A percentile compares a stretch with the other conserved stretches of the same genome.
phyloP scores from a whole-genome alignment of 352 stramenopile genomes.

The Phytophthora meadii region DNA sequence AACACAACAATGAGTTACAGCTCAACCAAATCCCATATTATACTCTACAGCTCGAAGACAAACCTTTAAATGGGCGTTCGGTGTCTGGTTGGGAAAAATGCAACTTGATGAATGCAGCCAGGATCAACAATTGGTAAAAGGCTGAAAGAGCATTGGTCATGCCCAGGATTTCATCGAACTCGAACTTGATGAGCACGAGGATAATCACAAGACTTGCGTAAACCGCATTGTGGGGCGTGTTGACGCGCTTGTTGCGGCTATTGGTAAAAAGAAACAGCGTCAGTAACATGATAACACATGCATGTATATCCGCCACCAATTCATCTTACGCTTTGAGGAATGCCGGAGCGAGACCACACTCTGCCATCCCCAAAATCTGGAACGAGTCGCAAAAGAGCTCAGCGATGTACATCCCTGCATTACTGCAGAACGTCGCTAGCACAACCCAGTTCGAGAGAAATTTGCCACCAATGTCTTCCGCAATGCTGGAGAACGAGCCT shows the following conservation, averaged over 20 bases:
- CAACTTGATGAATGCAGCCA: slow-evolving; percentile 88
- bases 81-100: slow-evolving; percentile 67
- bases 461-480: slow-evolving; percentile 81
- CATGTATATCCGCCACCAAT: not conserved
- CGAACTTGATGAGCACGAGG: slow-evolving; percentile 58
- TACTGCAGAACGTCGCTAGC: slow-evolving; percentile 89
- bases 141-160: slow-evolving; percentile 94
- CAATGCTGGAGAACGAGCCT: slow-evolving; percentile 89
- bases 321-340: slow-evolving; percentile 81
- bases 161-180: slow-evolving; percentile 82
- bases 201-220: slow-evolving; percentile 57
- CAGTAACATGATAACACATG: not conserved
- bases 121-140: slow-evolving; percentile 87
- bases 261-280: not conserved
- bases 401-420: slow-evolving; percentile 93
- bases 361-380: slow-evolving; percentile 84
- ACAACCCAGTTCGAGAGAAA: slow-evolving; percentile 93
- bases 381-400: slow-evolving; percentile 94
- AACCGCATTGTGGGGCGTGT: slow-evolving; percentile 61
- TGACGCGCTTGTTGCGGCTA: slow-evolving; percentile 61
- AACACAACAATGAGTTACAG: slow-evolving; percentile 3
- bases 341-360: slow-evolving; percentile 86
- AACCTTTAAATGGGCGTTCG: slow-evolving; percentile 53
- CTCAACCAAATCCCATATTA: not conserved
- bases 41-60: not conserved